These are phyloP conservation scores for Amoebophrya sp. DNA, from an alignment of 169 alveolate genomes.

Conservation along the genomic window DNA sequence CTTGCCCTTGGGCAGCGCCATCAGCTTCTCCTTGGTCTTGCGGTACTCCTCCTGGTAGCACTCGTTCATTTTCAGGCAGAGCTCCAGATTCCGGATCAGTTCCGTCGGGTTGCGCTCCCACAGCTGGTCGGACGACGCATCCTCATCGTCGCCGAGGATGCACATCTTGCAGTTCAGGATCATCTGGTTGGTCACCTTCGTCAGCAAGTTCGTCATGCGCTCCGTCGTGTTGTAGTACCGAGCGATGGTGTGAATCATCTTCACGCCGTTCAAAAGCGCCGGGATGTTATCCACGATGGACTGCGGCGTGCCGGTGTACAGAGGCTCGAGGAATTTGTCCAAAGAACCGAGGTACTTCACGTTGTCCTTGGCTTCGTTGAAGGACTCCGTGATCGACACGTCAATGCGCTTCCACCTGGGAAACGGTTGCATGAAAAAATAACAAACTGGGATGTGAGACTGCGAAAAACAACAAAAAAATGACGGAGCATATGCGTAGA, in stretches of 20 bases:
- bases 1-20: slow-evolving; percentile 82
- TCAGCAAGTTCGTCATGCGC: slow-evolving; percentile 88
- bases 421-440: too few species aligned
- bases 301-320: slow-evolving; percentile 88
- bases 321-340: slow-evolving; percentile 89
- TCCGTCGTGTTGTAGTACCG: slow-evolving; percentile 92
- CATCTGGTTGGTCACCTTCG: slow-evolving; percentile 91
- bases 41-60: slow-evolving; percentile 73
- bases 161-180: slow-evolving; percentile 79
- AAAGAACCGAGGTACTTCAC: slow-evolving; percentile 89
- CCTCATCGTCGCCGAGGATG: slow-evolving; percentile 58
- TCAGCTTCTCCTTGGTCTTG: slow-evolving; percentile 76
- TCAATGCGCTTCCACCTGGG: slow-evolving; percentile 82
- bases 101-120: slow-evolving; percentile 84
- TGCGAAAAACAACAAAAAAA: background rate
- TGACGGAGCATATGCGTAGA: too few species aligned
- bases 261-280: slow-evolving; percentile 83
- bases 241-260: slow-evolving; percentile 92
- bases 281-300: slow-evolving; percentile 84
- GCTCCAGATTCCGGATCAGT: slow-evolving; percentile 76
- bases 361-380: slow-evolving; percentile 93
- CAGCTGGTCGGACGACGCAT: slow-evolving; percentile 49
- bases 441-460: background rate
- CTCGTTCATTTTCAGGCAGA: slow-evolving; percentile 82
- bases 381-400: slow-evolving; percentile 78